Percentiles rank a stretch among this genome's conserved stretches.
These are phyloP conservation scores for Diddensiella transvaalensis DNA, from an alignment of 805 yeast genomes.

Conservation along the genomic window DNA sequence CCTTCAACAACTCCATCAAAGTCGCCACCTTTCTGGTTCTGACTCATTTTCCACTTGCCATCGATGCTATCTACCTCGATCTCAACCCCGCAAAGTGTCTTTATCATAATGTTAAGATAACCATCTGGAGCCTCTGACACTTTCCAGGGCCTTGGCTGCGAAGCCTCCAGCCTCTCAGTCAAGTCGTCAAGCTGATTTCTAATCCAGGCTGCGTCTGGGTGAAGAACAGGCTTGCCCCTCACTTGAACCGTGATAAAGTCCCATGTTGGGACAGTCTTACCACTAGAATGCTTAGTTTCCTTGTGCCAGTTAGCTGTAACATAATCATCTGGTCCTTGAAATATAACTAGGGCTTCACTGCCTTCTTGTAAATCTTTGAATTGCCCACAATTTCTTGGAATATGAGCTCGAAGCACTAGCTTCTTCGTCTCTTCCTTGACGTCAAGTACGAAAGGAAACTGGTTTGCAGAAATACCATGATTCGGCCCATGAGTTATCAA, in stretches of 20 bases:
- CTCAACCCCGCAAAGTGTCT: conserved; percentile 54
- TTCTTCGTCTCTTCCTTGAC: conserved; percentile 37
- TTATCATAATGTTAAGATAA: conserved; percentile 42
- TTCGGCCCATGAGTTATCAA: conserved; percentile 35
- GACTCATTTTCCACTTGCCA: conserved; percentile 59
- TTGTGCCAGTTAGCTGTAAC: conserved; percentile 60
- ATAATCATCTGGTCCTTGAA: conserved; percentile 48
- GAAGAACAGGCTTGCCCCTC: conserved; percentile 46
- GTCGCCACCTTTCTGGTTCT: conserved; percentile 42
- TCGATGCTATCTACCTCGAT: conserved; percentile 46
- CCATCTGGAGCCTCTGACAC: conserved; percentile 54
- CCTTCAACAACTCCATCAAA: conserved; percentile 52
- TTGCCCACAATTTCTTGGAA: conserved; percentile 53
- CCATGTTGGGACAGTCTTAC: conserved; percentile 70
- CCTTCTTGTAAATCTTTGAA: conserved; percentile 30
- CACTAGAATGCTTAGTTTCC: conserved; percentile 48
- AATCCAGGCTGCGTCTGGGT: conserved; percentile 46
- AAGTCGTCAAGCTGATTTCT: conserved; percentile 42
- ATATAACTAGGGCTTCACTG: conserved; percentile 46
- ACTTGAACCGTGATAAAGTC: conserved; percentile 57
- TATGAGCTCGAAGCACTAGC: conserved; percentile 46
- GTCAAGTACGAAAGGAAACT: conserved; percentile 50
- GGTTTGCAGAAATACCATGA: conserved; percentile 48
- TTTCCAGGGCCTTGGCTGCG: conserved; percentile 44
- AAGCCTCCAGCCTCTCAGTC: conserved; percentile 46